Evolutionary conservation across 2,329 filamentous ascomycete species (phyloP), one percentile per base, ranked within the genome.

Genomic region (Epichloe glyceriae): DNA sequence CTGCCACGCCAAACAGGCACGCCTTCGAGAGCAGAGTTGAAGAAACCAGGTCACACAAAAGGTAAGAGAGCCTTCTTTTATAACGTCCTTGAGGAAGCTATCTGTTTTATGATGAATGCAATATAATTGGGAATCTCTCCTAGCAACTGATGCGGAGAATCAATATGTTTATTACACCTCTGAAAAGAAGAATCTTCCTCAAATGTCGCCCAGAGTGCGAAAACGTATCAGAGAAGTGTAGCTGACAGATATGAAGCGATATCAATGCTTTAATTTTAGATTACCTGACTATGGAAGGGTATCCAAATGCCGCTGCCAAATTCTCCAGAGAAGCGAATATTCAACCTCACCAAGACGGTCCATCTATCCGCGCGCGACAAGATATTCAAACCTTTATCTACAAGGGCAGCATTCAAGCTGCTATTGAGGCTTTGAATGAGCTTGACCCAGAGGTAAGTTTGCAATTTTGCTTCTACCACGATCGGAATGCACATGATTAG

Each of bases 101-200:
- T 19, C 10, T 14, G 42, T 33, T 57, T 72, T 61, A 74, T 81
- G 75, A 95, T 95, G 90, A 94, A 87, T 74, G 77, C 72, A 72
- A 77, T 83, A 83, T 87, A 84, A 94, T 95, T 98, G 93, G 93
- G 93, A 98, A 98, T 98, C 93, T 98, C 94, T 98, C 93, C 86
- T 88, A 97, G 87, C 78, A 46, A 80, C 72, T 67, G 70, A 78
- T 98, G 93, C 87, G 85, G 93, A 98, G 82, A 88, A 82, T 69
- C 72, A 76, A 83, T 87, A 67, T 66, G 55, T 60, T 67, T 50
- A 47, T 39, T n/a, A 43, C 53, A 51, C 52, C 48, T 50, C 34
- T 33, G 19, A 47, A 48, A 48, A 30, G 35, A 14, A 26, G 19
- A 8, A 5, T 20, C 17, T 26, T 22, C 12, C n/a, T 20, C 12